phyloP scores from a whole-genome alignment of 2,329 filamentous ascomycete genomes.

The Aspergillus ibericus region DNA sequence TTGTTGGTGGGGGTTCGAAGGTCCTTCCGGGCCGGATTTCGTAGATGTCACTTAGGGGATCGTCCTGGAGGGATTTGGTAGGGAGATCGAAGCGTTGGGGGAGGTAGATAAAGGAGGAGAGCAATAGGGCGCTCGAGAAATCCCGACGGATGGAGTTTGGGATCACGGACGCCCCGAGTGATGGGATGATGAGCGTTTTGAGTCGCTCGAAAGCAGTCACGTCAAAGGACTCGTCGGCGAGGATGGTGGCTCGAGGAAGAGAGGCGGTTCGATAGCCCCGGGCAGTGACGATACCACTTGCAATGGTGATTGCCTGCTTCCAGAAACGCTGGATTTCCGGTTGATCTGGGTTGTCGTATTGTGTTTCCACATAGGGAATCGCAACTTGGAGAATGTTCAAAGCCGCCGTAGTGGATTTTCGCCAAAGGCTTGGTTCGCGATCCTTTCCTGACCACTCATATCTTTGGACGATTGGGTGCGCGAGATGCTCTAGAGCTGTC shows the following conservation, averaged over 20 bases:
- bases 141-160: conserved; percentile 65
- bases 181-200: conserved; percentile 67
- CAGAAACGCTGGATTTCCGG: conserved; percentile 63
- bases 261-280: conserved; percentile 53
- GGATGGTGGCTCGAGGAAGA: conserved; percentile 49
- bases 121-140: conserved; percentile 76
- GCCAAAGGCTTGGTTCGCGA: conserved; percentile 73
- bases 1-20: conserved; percentile 63
- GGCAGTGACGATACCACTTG: conserved; percentile 68
- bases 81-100: conserved; percentile 64
- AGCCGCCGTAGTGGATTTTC: conserved; percentile 70
- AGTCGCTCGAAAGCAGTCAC: conserved; percentile 70
- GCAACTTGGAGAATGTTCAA: conserved; percentile 68
- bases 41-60: conserved; percentile 64
- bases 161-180: conserved; percentile 66
- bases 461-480: conserved; percentile 71
- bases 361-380: conserved; percentile 59
- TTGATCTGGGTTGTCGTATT: conserved; percentile 29
- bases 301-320: conserved; percentile 64
- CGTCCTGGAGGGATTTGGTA: conserved; percentile 40
- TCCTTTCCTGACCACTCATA: conserved; percentile 74
- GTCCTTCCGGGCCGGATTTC: conserved; percentile 70
- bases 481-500: conserved; percentile 65
- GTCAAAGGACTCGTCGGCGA: conserved; percentile 77
- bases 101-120: conserved; percentile 75